Conservation (phyloP, 2,329 filamentous ascomycete species). For the Stemphylium beticola region DNA sequence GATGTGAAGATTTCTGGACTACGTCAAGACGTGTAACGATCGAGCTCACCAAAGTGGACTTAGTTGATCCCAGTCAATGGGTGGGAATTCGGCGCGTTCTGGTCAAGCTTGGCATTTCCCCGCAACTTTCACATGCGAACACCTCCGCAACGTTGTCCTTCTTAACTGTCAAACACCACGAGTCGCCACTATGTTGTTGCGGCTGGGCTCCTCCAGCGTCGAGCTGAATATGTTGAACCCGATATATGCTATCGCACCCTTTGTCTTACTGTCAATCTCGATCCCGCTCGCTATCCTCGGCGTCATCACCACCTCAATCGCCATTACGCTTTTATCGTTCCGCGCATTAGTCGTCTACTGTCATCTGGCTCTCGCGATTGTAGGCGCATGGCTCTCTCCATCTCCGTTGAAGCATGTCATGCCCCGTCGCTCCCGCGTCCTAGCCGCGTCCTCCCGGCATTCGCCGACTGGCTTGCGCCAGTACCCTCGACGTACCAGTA, state of each 20-base stretch:
- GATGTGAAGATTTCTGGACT: neutral
- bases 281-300: slow-evolving; percentile 50
- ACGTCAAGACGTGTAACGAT: neutral
- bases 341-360: slow-evolving; percentile 52
- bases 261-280: slow-evolving; percentile 46
- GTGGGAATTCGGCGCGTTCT: neutral
- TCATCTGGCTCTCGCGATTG: slow-evolving; percentile 50
- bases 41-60: neutral
- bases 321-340: slow-evolving; percentile 47
- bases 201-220: slow-evolving; percentile 16
- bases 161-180: neutral
- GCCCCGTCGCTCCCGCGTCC: slow-evolving; percentile 16
- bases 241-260: slow-evolving; percentile 44
- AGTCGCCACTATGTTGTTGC: slow-evolving; percentile 20
- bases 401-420: slow-evolving; percentile 23
- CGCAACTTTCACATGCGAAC: slow-evolving; percentile 29
- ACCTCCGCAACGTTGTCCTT: neutral
- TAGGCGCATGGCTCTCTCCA: slow-evolving; percentile 46
- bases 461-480: slow-evolving; percentile 29
- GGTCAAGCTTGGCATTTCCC: slow-evolving; percentile 17
- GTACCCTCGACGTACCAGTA: slow-evolving; percentile 34
- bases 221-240: slow-evolving; percentile 35
- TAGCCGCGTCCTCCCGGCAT: slow-evolving; percentile 17
- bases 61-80: neutral
- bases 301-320: slow-evolving; percentile 47